These are phyloP conservation scores for Coprinopsis marcescibilis DNA, from an alignment of 768 basidiomycete species.

Conservation along the genomic window DNA sequence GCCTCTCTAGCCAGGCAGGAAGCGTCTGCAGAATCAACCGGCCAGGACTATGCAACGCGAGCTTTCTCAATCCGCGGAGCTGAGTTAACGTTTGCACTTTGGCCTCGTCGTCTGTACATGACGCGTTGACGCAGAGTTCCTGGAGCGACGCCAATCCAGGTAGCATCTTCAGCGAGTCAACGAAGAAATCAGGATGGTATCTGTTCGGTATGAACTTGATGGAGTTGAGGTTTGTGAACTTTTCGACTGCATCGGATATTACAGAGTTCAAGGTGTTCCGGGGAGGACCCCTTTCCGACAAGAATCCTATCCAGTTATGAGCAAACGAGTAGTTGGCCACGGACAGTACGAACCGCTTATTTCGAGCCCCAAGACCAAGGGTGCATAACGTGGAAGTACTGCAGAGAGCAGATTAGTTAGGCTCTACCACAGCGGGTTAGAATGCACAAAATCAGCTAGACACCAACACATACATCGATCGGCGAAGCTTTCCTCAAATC, in stretches of 20 bases:
- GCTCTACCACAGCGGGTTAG: conserved; percentile 18
- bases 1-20: conserved; percentile 36
- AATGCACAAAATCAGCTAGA: conserved; percentile 3
- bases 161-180: conserved; percentile 18
- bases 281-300: conserved; percentile 15
- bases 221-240: conserved; percentile 26
- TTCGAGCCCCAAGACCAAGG: conserved; percentile 36
- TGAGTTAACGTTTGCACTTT: conserved; percentile 21
- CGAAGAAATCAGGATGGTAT: conserved; percentile 23
- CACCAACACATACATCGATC: conserved; percentile 24
- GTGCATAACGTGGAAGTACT: conserved; percentile 31
- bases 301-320: conserved; percentile 10
- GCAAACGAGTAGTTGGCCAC: neutral
- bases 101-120: conserved; percentile 24
- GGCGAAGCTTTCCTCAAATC: conserved; percentile 31
- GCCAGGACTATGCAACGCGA: conserved; percentile 30
- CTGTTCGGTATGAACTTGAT: conserved; percentile 24
- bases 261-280: conserved; percentile 15
- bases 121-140: conserved; percentile 25
- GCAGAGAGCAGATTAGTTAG: conserved; percentile 36
- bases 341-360: conserved; percentile 34
- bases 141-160: conserved; percentile 17
- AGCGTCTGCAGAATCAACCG: conserved; percentile 36
- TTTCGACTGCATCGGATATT: conserved; percentile 21
- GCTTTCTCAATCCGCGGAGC: conserved; percentile 19